A percentile compares a stretch with the other conserved stretches of the same genome.
These are phyloP conservation scores for Xylariaceae sp. DNA, from an alignment of 2,329 filamentous ascomycete genomes.

Conservation along the genomic window DNA sequence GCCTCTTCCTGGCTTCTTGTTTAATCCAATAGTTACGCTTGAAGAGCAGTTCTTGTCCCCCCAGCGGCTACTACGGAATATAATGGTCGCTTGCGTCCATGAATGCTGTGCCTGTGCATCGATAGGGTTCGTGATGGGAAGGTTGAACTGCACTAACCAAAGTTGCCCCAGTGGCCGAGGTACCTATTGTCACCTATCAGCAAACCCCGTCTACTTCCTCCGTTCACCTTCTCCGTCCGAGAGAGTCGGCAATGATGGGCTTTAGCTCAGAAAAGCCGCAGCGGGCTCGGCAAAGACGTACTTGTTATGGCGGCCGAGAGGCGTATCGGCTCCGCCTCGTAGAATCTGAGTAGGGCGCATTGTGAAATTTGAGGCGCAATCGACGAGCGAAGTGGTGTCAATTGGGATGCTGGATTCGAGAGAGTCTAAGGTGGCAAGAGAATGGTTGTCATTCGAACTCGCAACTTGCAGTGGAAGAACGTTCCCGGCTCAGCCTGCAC, in stretches of 20 bases:
- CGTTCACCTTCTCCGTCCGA: background rate
- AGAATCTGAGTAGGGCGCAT: conserved; percentile 46
- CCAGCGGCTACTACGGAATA: background rate
- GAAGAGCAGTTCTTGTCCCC: background rate
- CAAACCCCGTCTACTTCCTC: background rate
- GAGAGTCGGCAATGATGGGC: background rate
- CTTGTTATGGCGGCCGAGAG: conserved; percentile 41
- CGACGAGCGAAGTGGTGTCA: conserved; percentile 26
- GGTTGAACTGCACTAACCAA: conserved; percentile 54
- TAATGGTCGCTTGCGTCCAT: background rate
- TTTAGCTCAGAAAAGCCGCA: conserved; percentile 32
- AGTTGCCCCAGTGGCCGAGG: conserved; percentile 67
- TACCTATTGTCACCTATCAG: conserved; percentile 47
- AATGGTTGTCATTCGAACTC: conserved; percentile 16
- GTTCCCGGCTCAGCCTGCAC: conserved; percentile 12
- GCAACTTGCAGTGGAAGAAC: conserved; percentile 31
- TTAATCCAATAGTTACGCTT: background rate
- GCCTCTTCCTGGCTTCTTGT: background rate
- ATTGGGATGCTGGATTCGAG: conserved; percentile 23
- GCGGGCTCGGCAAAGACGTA: conserved; percentile 30
- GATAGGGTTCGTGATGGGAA: conserved; percentile 1
- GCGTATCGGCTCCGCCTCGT: conserved; percentile 36
- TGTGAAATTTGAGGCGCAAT: conserved; percentile 28
- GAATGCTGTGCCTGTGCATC: background rate
- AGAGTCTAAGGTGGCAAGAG: conserved; percentile 21